Conservation (phyloP, 2,329 filamentous ascomycete species). For the Gnomoniopsis smithogilvyi region DNA sequence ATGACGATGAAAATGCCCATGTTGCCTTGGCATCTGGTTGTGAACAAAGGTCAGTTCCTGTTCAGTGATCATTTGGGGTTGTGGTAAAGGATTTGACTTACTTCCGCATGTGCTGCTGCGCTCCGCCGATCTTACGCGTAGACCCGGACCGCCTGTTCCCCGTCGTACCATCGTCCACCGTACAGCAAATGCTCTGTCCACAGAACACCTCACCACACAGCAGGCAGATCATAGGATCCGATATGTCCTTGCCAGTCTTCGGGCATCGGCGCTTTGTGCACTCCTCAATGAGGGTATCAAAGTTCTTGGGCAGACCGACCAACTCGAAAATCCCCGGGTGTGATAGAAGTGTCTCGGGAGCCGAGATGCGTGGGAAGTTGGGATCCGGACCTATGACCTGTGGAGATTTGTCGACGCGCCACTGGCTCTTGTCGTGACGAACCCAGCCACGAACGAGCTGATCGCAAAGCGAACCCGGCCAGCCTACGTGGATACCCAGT, state of each 20-base stretch:
- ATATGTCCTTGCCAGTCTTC: conserved; percentile 85
- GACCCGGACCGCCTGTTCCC: conserved; percentile 32
- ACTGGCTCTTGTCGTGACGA: conserved; percentile 47
- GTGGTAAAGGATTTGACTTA: conserved; percentile 43
- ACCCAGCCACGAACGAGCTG: conserved; percentile 68
- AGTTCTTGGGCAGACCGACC: conserved; percentile 86
- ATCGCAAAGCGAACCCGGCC: conserved; percentile 41
- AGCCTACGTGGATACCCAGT: conserved; percentile 41
- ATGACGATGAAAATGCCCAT: conserved; percentile 96
- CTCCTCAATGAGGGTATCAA: conserved; percentile 88
- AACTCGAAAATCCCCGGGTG: conserved; percentile 95
- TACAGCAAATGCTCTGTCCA: conserved; percentile 88
- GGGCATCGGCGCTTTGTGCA: conserved; percentile 81
- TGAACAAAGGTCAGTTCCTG: conserved; percentile 12
- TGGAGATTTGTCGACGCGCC: not conserved
- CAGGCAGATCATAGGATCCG: conserved; percentile 86
- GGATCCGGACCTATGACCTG: not conserved
- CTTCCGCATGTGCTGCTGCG: conserved; percentile 86
- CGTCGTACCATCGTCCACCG: conserved; percentile 53
- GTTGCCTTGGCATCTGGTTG: conserved; percentile 73
- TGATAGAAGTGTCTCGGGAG: conserved; percentile 41
- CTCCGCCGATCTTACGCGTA: conserved; percentile 66
- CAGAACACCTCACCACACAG: conserved; percentile 98
- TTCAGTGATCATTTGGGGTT: not conserved
- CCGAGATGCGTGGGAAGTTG: not conserved